Evolutionary conservation across 2,329 filamentous ascomycete genomes (phyloP), one percentile per base, ranked within the genome.

Genomic region (Trichoderma sp.): DNA sequence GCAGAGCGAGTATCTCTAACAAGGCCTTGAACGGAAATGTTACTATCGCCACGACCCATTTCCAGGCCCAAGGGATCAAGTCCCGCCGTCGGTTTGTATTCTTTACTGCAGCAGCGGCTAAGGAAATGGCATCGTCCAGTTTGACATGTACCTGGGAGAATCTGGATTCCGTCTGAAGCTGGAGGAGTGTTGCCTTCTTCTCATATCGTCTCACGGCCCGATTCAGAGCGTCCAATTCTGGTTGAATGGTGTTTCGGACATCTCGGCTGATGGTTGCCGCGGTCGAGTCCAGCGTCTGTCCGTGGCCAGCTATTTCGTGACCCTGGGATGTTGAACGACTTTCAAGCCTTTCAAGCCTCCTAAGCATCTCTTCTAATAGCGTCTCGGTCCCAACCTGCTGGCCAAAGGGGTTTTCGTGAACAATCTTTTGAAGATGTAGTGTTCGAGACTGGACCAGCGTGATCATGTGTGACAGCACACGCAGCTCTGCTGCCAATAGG

Each of bases 181-280:
- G 86, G 32, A 94, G 86, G 8, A 94, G 83, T 0, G 90, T 90
- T 5, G 91, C 89, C 74, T 94, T 92, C 81, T 97, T 97, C 81
- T 98, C 95, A 75, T 97, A 97, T 43, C 93, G 89, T 24, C 95
- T 87, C 55, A 98, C 91, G 4, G 95, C 94, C 59, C 95, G 90
- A 74, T 94, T 96, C 37, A 98, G 83, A 0, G 93, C 92, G 74
- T 97, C 94, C 6, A 98, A 85, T 69, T 97, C 93, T 0, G 93
- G 90, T 72, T 94, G 91, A 13, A 95, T 83, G 32, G 83, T 82
- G 70, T 87, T 87, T 52, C 88, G 86, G 14, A 92, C 84, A 69
- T 92, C 89, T 5, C 82, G 83, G 58, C 83, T 80, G 46, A 86
- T 77, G 64, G 83, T 82, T 37, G 78, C 73, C 59, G 77, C 79